Evolutionary conservation across 1,139 yeast species (phyloP).

Genomic region (Kazachstania sp.): DNA sequence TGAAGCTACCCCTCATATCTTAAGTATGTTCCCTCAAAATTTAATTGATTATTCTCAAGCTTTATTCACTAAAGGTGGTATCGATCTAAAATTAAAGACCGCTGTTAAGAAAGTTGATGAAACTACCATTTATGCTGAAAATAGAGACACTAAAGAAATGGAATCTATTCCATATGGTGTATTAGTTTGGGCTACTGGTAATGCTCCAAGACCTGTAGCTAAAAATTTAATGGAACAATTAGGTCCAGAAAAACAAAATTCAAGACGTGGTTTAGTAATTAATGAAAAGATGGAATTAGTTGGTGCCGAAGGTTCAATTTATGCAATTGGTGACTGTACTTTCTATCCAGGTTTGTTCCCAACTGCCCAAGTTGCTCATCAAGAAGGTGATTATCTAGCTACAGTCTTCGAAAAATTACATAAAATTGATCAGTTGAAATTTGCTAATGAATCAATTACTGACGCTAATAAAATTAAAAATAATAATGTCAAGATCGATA

Average conservation of each 20-base stretch:
- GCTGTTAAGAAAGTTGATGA: slow-evolving; percentile 80
- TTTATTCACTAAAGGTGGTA: slow-evolving; percentile 70
- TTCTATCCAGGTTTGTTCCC: slow-evolving; percentile 83
- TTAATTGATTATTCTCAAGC: slow-evolving; percentile 78
- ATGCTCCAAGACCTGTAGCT: slow-evolving; percentile 76
- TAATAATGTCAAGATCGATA: slow-evolving; percentile 31
- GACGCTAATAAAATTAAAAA: slow-evolving; percentile 11
- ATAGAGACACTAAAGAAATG: slow-evolving; percentile 40
- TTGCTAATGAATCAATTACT: slow-evolving; percentile 27
- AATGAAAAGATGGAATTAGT: slow-evolving; percentile 76
- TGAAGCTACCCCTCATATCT: slow-evolving; percentile 85
- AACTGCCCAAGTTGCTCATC: slow-evolving; percentile 96
- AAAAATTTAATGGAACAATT: slow-evolving; percentile 58
- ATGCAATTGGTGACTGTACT: slow-evolving; percentile 91
- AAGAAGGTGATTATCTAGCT: slow-evolving; percentile 81
- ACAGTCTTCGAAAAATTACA: slow-evolving; percentile 61
- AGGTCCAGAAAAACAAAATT: slow-evolving; percentile 53
- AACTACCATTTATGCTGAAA: slow-evolving; percentile 59
- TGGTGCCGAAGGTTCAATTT: slow-evolving; percentile 69
- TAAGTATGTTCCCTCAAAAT: slow-evolving; percentile 78
- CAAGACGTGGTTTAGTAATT: slow-evolving; percentile 82
- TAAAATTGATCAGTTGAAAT: slow-evolving; percentile 55
- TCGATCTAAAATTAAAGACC: slow-evolving; percentile 70
- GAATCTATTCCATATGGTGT: slow-evolving; percentile 79
- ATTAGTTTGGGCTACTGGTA: slow-evolving; percentile 96